Evolutionary conservation across 208 protist genomes (phyloP).

Genomic region (Acanthamoeba polyphaga): DNA sequence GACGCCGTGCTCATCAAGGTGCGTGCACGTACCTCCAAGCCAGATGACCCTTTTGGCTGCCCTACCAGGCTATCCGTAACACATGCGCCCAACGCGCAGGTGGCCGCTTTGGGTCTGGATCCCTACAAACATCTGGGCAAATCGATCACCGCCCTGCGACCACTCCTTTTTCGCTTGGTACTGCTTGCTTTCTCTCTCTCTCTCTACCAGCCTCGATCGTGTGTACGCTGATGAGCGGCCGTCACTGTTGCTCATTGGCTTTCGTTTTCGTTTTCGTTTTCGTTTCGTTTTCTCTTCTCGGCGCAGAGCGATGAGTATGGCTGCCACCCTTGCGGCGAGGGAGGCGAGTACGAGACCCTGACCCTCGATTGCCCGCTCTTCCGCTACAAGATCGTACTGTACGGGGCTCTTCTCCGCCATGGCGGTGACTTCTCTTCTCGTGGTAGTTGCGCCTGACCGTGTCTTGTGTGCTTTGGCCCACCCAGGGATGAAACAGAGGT

Average conservation of each 20-base stretch:
- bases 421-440: neutral
- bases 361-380: conserved; percentile 98
- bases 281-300: neutral
- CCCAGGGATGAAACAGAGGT: conserved; percentile 83
- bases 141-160: conserved; percentile 90
- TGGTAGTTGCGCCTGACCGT: neutral
- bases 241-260: too few relatives aligned
- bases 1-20: conserved; percentile 96
- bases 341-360: conserved; percentile 99
- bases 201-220: too few relatives aligned
- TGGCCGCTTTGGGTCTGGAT: conserved; percentile 94
- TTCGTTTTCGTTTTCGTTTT: too few relatives aligned
- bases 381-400: conserved; percentile 87
- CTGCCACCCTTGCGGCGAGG: conserved; percentile 98
- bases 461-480: neutral
- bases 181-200: neutral
- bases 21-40: neutral
- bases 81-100: conserved; percentile 58
- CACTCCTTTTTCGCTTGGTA: conserved; percentile 83
- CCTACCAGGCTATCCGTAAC: conserved; percentile 82
- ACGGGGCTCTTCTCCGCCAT: neutral
- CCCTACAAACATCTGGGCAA: conserved; percentile 94
- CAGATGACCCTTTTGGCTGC: conserved; percentile 95
- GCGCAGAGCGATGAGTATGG: conserved; percentile 81
- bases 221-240: too few relatives aligned